These are phyloP conservation scores for Juglanconis oblonga DNA, from an alignment of 2,329 filamentous ascomycete genomes.

Conservation along the genomic window DNA sequence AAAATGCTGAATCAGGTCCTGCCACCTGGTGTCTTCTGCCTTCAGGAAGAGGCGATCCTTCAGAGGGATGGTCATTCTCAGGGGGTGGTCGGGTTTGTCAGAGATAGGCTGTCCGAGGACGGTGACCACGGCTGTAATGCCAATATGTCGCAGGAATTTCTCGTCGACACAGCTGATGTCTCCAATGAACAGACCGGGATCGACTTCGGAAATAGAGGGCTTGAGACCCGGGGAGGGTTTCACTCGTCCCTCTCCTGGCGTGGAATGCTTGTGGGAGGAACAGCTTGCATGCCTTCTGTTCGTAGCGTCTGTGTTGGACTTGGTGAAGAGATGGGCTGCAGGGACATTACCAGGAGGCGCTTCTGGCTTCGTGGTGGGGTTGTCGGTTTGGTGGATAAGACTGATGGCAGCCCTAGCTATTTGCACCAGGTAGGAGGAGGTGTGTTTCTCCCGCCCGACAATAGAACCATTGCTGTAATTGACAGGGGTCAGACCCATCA, in stretches of 20 bases:
- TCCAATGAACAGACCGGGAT: constrained; percentile 20
- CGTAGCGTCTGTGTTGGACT: too few relatives aligned
- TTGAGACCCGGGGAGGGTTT: neutral
- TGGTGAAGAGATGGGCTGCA: too few relatives aligned
- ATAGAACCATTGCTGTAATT: neutral
- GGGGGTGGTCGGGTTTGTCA: neutral
- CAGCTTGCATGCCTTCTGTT: too few relatives aligned
- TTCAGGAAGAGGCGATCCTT: constrained; percentile 16
- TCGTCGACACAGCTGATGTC: constrained; percentile 9
- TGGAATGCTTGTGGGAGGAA: neutral
- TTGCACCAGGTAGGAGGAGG: too few relatives aligned
- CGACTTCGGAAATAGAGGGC: constrained; percentile 18
- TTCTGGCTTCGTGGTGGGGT: too few relatives aligned
- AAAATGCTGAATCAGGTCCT: constrained; percentile 13
- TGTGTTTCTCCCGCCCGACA: too few relatives aligned
- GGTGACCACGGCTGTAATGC: constrained; percentile 23
- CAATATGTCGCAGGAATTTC: constrained; percentile 9
- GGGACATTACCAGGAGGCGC: too few relatives aligned
- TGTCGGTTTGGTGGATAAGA: too few relatives aligned
- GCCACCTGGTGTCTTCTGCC: constrained; percentile 8
- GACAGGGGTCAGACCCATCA: neutral
- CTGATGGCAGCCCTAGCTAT: too few relatives aligned
- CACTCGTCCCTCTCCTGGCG: neutral
- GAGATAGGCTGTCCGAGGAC: neutral
- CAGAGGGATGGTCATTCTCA: constrained; percentile 9